Percentiles rank a stretch among this genome's conserved stretches.
These are phyloP conservation scores for Eucalyptus victrix DNA, from an alignment of 345 rosid species.

Conservation along the genomic window DNA sequence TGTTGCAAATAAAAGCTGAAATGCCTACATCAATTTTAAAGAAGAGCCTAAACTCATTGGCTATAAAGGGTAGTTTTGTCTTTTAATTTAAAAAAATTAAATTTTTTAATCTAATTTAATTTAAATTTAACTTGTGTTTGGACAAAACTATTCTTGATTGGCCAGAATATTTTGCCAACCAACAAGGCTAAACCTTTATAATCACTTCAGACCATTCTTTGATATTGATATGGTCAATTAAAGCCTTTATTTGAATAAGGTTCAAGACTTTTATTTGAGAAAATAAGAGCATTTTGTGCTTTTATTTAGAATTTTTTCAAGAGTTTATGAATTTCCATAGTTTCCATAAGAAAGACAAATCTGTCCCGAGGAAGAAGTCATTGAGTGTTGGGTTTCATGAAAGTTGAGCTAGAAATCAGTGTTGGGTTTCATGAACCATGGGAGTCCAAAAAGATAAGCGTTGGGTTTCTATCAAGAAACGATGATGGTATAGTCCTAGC, in stretches of 20 bases:
- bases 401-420: no score
- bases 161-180: accelerated
- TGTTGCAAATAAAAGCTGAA: accelerated
- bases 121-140: no score
- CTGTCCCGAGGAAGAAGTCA: accelerated
- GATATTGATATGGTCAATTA: accelerated
- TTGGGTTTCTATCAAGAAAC: not conserved
- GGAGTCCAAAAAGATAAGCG: not conserved
- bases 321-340: accelerated
- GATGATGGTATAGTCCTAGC: not conserved
- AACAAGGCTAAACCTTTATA: accelerated
- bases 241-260: accelerated
- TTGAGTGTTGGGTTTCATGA: not conserved
- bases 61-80: accelerated
- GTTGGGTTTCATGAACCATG: not conserved
- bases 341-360: no score
- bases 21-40: no score
- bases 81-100: no score
- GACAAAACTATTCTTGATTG: accelerated
- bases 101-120: no score
- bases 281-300: accelerated
- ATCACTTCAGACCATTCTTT: accelerated
- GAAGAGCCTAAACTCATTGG: no score
- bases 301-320: accelerated
- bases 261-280: no score